phyloP scores from a whole-genome alignment of 1,284 basidiomycete genomes.

The Pterulicium gracile region DNA sequence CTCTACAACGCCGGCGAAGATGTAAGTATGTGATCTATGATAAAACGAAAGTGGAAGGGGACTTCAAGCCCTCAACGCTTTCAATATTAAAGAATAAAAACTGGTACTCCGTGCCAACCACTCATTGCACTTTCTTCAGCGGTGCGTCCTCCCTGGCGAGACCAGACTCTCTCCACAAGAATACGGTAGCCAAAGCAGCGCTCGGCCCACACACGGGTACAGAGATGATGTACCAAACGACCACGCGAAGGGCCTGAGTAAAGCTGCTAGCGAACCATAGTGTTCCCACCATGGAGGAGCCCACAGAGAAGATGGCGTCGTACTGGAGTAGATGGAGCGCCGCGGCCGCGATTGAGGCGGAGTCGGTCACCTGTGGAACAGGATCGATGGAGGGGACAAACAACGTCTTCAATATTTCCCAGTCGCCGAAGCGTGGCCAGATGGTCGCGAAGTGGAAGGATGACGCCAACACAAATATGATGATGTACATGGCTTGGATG shows the following conservation, averaged over 20 bases:
- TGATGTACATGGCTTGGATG: slow-evolving; percentile 23
- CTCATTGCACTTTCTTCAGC: too few relatives aligned
- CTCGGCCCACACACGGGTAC: slow-evolving; percentile 26
- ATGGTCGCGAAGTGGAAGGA: slow-evolving; percentile 25
- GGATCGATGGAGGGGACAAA: slow-evolving; percentile 23
- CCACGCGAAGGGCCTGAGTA: slow-evolving; percentile 15
- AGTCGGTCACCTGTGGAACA: slow-evolving; percentile 12
- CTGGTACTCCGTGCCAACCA: too few relatives aligned
- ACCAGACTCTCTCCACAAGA: slow-evolving; percentile 28
- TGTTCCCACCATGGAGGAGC: slow-evolving; percentile 24
- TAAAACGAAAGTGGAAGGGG: too few relatives aligned
- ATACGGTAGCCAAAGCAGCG: slow-evolving; percentile 24
- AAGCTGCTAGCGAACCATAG: slow-evolving; percentile 29
- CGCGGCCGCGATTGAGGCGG: slow-evolving; percentile 15
- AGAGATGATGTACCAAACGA: slow-evolving; percentile 22
- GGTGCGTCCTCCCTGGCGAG: not conserved
- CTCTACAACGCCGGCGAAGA: too few relatives aligned
- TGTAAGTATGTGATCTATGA: too few relatives aligned
- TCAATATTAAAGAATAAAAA: too few relatives aligned
- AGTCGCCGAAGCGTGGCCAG: slow-evolving; percentile 19
- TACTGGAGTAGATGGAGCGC: slow-evolving; percentile 32
- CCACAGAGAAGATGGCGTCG: slow-evolving; percentile 26
- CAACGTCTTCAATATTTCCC: slow-evolving; percentile 13
- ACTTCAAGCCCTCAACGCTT: too few relatives aligned
- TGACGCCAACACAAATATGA: slow-evolving; percentile 24